Base-by-base conservation (phyloP, 768 basidiomycete species). In the Nevesoporus exiguus region DNA sequence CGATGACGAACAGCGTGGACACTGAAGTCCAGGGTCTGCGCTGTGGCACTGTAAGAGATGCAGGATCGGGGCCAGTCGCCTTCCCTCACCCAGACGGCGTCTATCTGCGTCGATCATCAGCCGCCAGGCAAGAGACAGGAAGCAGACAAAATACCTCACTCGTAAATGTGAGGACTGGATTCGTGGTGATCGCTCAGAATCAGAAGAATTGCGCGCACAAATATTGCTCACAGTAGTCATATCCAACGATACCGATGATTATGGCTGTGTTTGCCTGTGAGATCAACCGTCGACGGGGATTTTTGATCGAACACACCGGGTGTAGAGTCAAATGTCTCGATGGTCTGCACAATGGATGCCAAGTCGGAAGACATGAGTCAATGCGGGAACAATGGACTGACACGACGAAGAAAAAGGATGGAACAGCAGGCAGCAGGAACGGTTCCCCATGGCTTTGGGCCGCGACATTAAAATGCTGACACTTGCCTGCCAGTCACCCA, bases 181-280 rank as follows among this genome's bases (percentile, higher is more conserved):
- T 17, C 15, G 29, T n/a, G 17, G 15, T 29, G 17, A 44, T 8
- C 7, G 5, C 8, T 15, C 19, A 33, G 31, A 25, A 22, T 15
- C 2, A 47, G 22, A 31, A 24, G 10, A 6, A 39, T 15, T 17
- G 2, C 22, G 1, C 11, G 43, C 19, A 47, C 6, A 4, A 27
- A n/a, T 17, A 31, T 9, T 14, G 9, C 61, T 53, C 36, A 56
- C 61, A 11, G 17, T 63, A 62, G 45, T 62, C 61, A 30, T 62
- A 63, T 44, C 46, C 54, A 24, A 63, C 24, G 5, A 48, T 5
- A 30, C 41, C 36, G 24, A 51, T 36, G 19, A 55, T 43, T 11
- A 49, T 17, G 13, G 59, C 61, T 62, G 11, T 7, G 33, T 9
- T 19, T 21, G 7, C 3, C 13, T 9, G 6, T 44, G 5, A 47